phyloP scores from a whole-genome alignment of 345 rosid genomes.

The Capsella bursapastoris region DNA sequence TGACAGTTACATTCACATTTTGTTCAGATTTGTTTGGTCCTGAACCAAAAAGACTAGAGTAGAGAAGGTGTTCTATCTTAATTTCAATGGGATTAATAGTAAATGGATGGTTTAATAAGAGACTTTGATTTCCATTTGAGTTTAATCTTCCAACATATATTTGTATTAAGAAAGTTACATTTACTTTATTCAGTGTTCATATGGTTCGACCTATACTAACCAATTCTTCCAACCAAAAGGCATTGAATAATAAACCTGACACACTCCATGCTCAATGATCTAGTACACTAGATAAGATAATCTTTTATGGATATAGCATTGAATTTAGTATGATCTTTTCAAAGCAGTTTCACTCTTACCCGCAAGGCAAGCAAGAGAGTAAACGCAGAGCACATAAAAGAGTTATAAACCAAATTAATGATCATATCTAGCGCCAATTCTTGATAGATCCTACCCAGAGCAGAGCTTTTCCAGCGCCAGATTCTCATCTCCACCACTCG shows the following conservation, averaged over 20 bases:
- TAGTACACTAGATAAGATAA: conserved; percentile 10
- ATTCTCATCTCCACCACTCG: conserved; percentile 96
- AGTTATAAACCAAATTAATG: conserved; percentile 7
- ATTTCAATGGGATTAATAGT: too few species aligned
- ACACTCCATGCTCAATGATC: conserved; percentile 11
- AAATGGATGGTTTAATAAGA: too few species aligned
- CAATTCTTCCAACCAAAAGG: neutral
- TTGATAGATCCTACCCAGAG: conserved; percentile 51
- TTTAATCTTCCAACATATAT: too few species aligned
- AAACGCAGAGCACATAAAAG: conserved; percentile 12
- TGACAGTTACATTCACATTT: conserved; percentile 2
- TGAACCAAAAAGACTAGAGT: neutral
- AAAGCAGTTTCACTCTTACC: conserved; percentile 14
- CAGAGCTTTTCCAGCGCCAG: conserved; percentile 93
- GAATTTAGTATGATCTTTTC: neutral
- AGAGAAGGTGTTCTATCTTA: neutral
- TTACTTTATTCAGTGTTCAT: too few species aligned
- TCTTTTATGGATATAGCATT: conserved; percentile 27
- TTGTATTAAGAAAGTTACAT: too few species aligned
- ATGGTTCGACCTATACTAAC: conserved; percentile 4
- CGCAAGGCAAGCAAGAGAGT: conserved; percentile 20
- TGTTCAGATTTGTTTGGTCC: neutral
- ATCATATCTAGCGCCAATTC: conserved; percentile 24
- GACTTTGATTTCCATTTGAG: too few species aligned
- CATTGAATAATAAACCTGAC: conserved; percentile 9